Base-by-base conservation (phyloP, 495 filamentous ascomycete genomes). In the Neurospora sp. region DNA sequence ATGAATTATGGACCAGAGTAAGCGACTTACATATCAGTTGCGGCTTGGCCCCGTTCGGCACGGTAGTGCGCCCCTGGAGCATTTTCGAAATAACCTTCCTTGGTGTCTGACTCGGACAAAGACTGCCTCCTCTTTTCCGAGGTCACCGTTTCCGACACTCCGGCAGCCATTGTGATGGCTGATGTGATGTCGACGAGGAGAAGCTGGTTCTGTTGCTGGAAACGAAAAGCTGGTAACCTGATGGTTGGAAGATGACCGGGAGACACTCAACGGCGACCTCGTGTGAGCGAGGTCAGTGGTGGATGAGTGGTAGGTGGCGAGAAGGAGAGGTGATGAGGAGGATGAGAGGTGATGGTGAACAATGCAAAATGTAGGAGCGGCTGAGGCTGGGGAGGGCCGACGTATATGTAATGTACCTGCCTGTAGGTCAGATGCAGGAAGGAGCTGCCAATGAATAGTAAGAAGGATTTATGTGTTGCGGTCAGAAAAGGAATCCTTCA, bases 31-130 rank as follows among this genome's bases (percentile, higher is more conserved):
- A 85, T 83, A 73, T 93, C 90, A 1, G 89, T 91, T 5, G 88
- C 89, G 1, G 81, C 83, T 70, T 87, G 84, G 27, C 89, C 89
- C 20, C 84, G 81, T 75, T 87, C 89, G n/a, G 88, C 89, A 27
- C 83, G 85, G 70, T 83, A 80, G 73, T 85, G 84, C 12, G 53
- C 53, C 22, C 53, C 53, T 16, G 53, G 53, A 35, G 53, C 53
- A 16, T 31, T 16, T 61, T 61, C 53, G 22, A 61, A 31, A 8
- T 61, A 14, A 0, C 53, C 53, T 18, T 61, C 53, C 53, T 61
- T 61, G 2, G 53, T 31, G 53, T 61, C 53, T 1, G 53, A 61
- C 53, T 18, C 53, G 53, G 53, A 61, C 12, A 61, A 31, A 61
- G 53, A 61, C 53, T 61, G 53, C 27, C 53, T 61, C 53, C 22